Conservation (phyloP, 2,329 filamentous ascomycete genomes). For the Colletotrichum salicis region DNA sequence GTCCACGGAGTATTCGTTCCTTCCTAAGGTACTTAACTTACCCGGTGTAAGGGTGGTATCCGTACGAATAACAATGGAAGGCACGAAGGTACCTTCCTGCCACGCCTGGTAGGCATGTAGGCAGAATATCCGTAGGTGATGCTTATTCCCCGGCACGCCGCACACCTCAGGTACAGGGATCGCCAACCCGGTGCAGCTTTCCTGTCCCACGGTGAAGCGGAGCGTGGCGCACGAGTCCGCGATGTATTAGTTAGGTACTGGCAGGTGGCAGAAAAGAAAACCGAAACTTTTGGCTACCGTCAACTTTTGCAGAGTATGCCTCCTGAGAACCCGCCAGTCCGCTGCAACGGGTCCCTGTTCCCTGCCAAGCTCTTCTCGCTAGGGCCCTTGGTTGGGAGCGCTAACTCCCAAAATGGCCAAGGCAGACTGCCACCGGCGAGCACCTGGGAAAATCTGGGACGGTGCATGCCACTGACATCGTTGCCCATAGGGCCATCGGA, state of each 20-base stretch:
- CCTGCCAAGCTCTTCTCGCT: constrained; percentile 16
- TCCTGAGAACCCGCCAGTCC: neutral
- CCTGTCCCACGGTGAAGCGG: constrained; percentile 6
- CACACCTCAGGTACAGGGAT: constrained; percentile 15
- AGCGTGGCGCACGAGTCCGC: constrained; percentile 14
- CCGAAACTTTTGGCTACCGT: neutral
- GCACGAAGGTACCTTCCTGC: neutral
- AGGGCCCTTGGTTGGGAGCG: neutral
- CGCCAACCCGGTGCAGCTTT: constrained; percentile 4
- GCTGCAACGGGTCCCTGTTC: constrained; percentile 20
- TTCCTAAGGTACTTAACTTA: too few relatives aligned
- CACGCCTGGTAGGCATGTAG: neutral
- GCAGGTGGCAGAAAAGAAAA: neutral
- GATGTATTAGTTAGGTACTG: constrained; percentile 10
- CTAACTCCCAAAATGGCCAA: constrained; percentile 13
- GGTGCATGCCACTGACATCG: neutral
- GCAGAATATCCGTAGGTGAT: neutral
- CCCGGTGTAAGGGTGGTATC: too few relatives aligned
- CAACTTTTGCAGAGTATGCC: constrained; percentile 22
- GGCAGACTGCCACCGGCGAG: constrained; percentile 8
- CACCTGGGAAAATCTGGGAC: neutral
- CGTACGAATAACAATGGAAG: too few relatives aligned
- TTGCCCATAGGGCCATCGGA: constrained; percentile 2
- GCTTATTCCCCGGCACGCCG: constrained; percentile 22
- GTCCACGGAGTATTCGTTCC: too few relatives aligned